Conservation (phyloP, 2,329 filamentous ascomycete species). For the Leptosphaerulina australis region DNA sequence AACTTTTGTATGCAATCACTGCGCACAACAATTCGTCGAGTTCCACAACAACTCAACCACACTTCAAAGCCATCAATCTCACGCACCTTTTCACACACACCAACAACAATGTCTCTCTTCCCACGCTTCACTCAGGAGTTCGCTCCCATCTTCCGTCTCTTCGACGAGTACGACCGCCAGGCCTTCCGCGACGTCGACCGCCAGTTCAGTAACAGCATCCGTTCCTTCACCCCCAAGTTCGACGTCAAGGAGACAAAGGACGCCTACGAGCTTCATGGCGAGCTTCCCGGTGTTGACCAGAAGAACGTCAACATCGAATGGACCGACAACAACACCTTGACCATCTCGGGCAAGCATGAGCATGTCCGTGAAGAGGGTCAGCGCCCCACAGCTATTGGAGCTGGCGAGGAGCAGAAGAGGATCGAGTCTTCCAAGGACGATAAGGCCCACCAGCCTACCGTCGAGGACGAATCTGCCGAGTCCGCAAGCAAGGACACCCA, state of each 20-base stretch:
- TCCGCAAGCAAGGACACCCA: slow-evolving; percentile 25
- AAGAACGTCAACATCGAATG: slow-evolving; percentile 79
- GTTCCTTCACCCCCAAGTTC: slow-evolving; percentile 75
- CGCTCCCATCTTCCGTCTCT: slow-evolving; percentile 55
- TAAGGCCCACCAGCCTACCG: slow-evolving; percentile 58
- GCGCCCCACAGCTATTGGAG: slow-evolving; percentile 57
- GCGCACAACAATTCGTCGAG: slow-evolving; percentile 39
- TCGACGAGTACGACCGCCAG: slow-evolving; percentile 55
- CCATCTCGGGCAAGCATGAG: slow-evolving; percentile 72
- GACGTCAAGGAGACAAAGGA: slow-evolving; percentile 74
- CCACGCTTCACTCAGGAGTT: slow-evolving; percentile 51
- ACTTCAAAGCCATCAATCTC: slow-evolving; percentile 35
- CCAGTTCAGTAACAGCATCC: slow-evolving; percentile 40
- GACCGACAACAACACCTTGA: slow-evolving; percentile 74
- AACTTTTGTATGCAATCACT: slow-evolving; percentile 46
- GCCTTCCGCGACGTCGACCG: slow-evolving; percentile 37
- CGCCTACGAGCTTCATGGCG: slow-evolving; percentile 77
- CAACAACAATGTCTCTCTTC: slow-evolving; percentile 51
- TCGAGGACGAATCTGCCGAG: slow-evolving; percentile 64
- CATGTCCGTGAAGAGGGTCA: slow-evolving; percentile 64
- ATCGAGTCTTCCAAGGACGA: slow-evolving; percentile 22
- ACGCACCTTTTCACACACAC: slow-evolving; percentile 31
- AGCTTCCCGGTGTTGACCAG: slow-evolving; percentile 76
- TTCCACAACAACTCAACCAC: slow-evolving; percentile 41
- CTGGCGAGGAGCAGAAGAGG: slow-evolving; percentile 28